Evolutionary conservation across 371 early-diverging fungal species (phyloP).

Genomic region (Syncephalastrum contaminatum): DNA sequence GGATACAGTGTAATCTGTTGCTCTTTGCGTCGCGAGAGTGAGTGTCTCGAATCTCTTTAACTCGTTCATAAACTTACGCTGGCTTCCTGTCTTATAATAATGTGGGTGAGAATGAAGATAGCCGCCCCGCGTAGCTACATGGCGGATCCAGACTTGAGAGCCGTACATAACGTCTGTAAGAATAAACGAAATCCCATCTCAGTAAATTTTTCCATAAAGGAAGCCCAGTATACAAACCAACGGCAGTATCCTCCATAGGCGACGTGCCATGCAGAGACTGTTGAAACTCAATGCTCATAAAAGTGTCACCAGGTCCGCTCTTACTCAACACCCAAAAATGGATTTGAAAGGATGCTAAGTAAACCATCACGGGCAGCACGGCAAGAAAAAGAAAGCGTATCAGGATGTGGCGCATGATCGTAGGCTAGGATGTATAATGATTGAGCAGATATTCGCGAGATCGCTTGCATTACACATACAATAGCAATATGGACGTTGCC

Average conservation of each 20-base stretch:
- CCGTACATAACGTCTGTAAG: conserved; percentile 76
- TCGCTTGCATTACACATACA: too few relatives aligned
- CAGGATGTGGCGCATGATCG: conserved; percentile 62
- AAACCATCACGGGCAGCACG: conserved; percentile 79
- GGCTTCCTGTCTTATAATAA: conserved; percentile 80
- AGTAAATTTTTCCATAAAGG: background rate
- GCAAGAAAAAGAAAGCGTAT: conserved; percentile 82
- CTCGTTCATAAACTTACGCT: conserved; percentile 48
- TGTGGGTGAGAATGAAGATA: conserved; percentile 93
- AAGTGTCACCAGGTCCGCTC: conserved; percentile 94
- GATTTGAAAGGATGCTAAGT: conserved; percentile 83
- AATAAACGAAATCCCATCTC: background rate
- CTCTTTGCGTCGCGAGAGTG: conserved; percentile 39
- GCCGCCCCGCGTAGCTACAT: conserved; percentile 74
- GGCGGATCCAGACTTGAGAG: conserved; percentile 76
- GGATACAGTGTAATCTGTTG: conserved; percentile 97
- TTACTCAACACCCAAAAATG: conserved; percentile 84
- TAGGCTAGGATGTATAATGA: background rate
- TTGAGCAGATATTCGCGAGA: too few relatives aligned
- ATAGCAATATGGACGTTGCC: conserved; percentile 57
- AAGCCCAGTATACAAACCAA: conserved; percentile 20
- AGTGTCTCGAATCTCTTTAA: background rate
- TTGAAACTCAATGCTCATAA: conserved; percentile 94
- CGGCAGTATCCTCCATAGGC: conserved; percentile 51
- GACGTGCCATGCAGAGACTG: conserved; percentile 80